phyloP scores from a whole-genome alignment of 139 green algal genomes.

The Pleodorina starrii region DNA sequence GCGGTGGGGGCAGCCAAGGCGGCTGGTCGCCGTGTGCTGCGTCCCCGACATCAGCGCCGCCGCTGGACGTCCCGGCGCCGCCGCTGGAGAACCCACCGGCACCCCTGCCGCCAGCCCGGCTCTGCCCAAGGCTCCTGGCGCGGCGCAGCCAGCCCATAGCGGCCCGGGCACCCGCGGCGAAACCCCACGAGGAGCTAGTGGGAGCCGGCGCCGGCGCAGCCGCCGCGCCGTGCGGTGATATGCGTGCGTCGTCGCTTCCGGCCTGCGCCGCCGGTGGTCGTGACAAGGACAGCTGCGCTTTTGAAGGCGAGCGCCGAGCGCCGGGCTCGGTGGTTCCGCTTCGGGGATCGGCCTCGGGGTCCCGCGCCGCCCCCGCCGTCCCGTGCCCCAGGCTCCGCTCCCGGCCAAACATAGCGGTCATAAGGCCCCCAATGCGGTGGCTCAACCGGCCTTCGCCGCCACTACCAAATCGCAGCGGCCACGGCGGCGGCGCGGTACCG shows the following conservation, averaged over 20 bases:
- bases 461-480: not conserved
- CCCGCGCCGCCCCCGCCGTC: not conserved
- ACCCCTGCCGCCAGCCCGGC: not conserved
- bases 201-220: not conserved
- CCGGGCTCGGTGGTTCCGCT: not conserved
- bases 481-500: not conserved
- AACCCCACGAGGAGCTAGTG: not conserved
- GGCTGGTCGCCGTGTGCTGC: not conserved
- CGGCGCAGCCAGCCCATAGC: conserved; percentile 4
- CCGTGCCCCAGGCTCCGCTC: conserved; percentile 36
- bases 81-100: not conserved
- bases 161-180: not conserved
- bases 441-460: conserved; percentile 5
- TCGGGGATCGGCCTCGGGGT: not conserved
- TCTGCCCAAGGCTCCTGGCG: conserved; percentile 6
- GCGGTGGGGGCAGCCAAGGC: too few species aligned
- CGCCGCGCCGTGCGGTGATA: too few species aligned
- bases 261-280: not conserved
- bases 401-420: conserved; percentile 13
- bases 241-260: not conserved
- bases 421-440: not conserved
- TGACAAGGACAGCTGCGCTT: not conserved
- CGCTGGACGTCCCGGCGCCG: not conserved
- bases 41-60: not conserved
- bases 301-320: not conserved